Percentiles rank a stretch among this genome's conserved stretches.
phyloP scores from a whole-genome alignment of 345 rosid species.

The Euphorbia tirucalli region DNA sequence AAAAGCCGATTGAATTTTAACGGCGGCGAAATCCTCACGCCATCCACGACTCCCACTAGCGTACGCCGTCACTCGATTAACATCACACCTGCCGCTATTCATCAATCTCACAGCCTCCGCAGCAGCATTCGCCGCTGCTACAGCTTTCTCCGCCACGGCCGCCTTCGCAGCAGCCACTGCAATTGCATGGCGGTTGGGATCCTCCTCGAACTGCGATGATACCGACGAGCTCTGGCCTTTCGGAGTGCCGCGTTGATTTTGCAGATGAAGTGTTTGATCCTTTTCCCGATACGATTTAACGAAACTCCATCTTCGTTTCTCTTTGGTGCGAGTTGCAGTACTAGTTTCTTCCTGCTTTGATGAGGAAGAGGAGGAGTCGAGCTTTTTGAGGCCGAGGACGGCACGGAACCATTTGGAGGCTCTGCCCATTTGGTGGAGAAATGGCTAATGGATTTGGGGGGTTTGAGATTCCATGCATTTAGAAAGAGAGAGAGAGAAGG shows the following conservation, averaged over 20 bases:
- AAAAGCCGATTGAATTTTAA: slow-evolving; percentile 78
- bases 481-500: slow-evolving; percentile 1
- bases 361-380: slow-evolving; percentile 34
- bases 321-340: slow-evolving; percentile 24
- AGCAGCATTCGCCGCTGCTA: slow-evolving; percentile 75
- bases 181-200: slow-evolving; percentile 57
- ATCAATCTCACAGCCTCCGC: slow-evolving; percentile 70
- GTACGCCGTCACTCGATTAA: slow-evolving; percentile 25
- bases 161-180: slow-evolving; percentile 84
- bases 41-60: slow-evolving; percentile 31
- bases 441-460: neutral
- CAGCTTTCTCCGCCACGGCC: slow-evolving; percentile 75
- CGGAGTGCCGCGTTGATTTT: neutral
- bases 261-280: neutral
- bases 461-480: slow-evolving; percentile 13
- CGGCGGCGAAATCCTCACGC: slow-evolving; percentile 49
- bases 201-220: slow-evolving; percentile 20
- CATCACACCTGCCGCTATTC: slow-evolving; percentile 60
- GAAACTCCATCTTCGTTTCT: slow-evolving; percentile 86
- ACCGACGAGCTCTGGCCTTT: slow-evolving; percentile 7
- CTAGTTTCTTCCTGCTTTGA: slow-evolving; percentile 9
- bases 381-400: slow-evolving; percentile 66
- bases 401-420: slow-evolving; percentile 76
- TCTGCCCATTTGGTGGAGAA: slow-evolving; percentile 54
- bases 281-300: slow-evolving; percentile 66